Conservation (phyloP, 495 filamentous ascomycete genomes). For the Podospora conica region DNA sequence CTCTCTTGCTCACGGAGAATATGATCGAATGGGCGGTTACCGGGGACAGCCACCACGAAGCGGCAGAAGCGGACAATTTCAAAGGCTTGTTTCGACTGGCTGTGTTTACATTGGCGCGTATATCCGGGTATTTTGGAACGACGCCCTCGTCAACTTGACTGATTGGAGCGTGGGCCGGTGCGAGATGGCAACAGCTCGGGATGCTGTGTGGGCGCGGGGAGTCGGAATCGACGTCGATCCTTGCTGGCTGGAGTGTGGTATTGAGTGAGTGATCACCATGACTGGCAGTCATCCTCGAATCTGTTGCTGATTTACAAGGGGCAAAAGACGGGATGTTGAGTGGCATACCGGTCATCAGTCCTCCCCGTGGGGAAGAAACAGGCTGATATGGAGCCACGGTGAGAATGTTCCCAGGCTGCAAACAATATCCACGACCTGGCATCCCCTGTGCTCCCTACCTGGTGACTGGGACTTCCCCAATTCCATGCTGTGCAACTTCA, state of each 20-base stretch:
- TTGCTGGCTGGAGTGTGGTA: background rate
- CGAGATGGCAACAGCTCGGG: background rate
- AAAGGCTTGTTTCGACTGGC: background rate
- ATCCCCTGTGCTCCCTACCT: background rate
- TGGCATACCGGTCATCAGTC: background rate
- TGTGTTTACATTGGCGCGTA: background rate
- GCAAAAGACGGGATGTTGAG: background rate
- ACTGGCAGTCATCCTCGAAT: background rate
- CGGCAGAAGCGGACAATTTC: background rate
- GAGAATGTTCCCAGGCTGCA: background rate
- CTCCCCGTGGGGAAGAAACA: background rate
- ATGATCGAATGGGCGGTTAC: background rate
- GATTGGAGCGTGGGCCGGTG: background rate
- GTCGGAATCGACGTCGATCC: background rate
- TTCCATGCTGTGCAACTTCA: background rate
- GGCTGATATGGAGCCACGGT: background rate
- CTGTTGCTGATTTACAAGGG: background rate
- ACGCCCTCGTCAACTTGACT: background rate
- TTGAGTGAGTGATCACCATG: background rate
- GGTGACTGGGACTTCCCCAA: background rate
- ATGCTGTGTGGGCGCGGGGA: background rate
- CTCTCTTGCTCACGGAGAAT: background rate
- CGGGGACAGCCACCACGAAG: background rate
- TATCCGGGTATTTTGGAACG: background rate
- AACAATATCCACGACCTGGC: background rate